Conservation (phyloP, 345 rosid genomes). For the Excoecaria cochinchinensis region DNA sequence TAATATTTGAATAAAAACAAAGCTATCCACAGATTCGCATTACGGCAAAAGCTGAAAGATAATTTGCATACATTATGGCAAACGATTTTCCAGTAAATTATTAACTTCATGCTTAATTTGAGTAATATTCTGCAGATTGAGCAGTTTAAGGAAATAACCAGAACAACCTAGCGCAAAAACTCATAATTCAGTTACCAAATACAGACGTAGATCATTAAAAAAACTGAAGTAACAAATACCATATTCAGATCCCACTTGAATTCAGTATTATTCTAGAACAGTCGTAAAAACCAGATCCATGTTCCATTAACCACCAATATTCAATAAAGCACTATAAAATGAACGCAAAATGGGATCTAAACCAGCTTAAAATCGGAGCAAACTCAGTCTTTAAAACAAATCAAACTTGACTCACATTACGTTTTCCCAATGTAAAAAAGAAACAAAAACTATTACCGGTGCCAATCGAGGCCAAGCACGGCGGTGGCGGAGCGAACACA, state of each 20-base stretch:
- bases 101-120: neutral
- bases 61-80: neutral
- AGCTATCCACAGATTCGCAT: neutral
- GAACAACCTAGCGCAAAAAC: neutral
- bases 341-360: neutral
- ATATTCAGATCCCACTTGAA: neutral
- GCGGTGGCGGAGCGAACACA: constrained; percentile 86
- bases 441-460: constrained; percentile 46
- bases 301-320: neutral
- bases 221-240: neutral
- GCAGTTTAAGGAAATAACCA: neutral
- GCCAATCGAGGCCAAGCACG: constrained; percentile 93
- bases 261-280: neutral
- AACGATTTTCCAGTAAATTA: neutral
- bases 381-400: neutral
- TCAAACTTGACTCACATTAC: neutral
- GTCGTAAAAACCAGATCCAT: neutral
- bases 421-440: neutral
- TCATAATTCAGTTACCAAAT: neutral
- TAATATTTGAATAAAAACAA: neutral
- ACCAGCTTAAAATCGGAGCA: neutral
- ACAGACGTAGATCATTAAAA: neutral
- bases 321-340: neutral
- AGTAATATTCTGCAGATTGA: neutral
- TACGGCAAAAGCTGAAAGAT: neutral